Evolutionary conservation across 148 eudicot species (phyloP).

Genomic region (Vaccinium myrtillus): DNA sequence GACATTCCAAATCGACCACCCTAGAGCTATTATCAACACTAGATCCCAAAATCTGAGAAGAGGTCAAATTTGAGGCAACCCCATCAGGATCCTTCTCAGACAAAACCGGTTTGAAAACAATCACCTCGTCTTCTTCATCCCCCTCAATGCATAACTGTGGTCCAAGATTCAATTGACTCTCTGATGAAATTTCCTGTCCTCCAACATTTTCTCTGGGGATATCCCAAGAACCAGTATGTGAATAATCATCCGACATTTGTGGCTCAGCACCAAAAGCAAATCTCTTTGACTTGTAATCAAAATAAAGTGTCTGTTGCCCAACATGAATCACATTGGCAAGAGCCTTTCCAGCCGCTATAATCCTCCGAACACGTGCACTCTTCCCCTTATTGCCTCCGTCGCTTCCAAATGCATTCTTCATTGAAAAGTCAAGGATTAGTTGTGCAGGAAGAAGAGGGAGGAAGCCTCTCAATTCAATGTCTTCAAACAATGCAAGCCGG

Average conservation of each 20-base stretch:
- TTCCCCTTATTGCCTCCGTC: constrained; percentile 64
- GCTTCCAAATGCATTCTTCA: constrained; percentile 51
- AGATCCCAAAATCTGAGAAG: constrained; percentile 33
- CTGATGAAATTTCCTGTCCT: constrained; percentile 27
- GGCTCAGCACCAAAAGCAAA: constrained; percentile 60
- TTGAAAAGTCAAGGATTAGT: constrained; percentile 74
- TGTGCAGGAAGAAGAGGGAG: constrained; percentile 85
- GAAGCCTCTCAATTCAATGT: constrained; percentile 90
- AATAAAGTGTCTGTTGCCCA: constrained; percentile 63
- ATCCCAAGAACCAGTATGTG: constrained; percentile 26
- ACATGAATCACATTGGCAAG: constrained; percentile 52
- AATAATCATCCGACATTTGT: constrained; percentile 33
- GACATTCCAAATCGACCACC: constrained; percentile 31
- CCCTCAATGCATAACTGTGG: constrained; percentile 37
- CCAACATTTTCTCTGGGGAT: constrained; percentile 20
- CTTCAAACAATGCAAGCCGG: constrained; percentile 79
- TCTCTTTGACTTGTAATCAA: constrained; percentile 52
- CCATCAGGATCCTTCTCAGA: constrained; percentile 51
- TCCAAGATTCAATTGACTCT: constrained; percentile 21
- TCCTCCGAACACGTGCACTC: constrained; percentile 68
- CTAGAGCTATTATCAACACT: constrained; percentile 19
- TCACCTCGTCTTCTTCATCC: constrained; percentile 97
- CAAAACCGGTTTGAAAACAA: constrained; percentile 78
- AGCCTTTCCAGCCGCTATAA: constrained; percentile 81
- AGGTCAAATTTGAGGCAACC: constrained; percentile 28